phyloP scores from a whole-genome alignment of 2,329 filamentous ascomycete genomes.

The Niveomyces coronatus region DNA sequence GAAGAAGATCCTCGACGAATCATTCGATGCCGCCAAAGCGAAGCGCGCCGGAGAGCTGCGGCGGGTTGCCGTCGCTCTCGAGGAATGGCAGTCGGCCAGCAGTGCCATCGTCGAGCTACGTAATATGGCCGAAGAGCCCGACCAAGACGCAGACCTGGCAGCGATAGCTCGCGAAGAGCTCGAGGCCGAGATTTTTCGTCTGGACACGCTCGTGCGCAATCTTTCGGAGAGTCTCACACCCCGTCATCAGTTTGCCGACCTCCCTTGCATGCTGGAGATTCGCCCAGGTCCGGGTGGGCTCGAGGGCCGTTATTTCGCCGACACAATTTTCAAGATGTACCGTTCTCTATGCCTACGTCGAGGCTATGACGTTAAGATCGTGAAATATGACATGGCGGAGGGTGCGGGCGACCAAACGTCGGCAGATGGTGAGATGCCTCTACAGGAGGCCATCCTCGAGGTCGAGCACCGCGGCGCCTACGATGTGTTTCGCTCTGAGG shows the following conservation, averaged over 20 bases:
- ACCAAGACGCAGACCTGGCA: conserved; percentile 58
- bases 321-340: conserved; percentile 86
- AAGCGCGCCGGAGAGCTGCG: conserved; percentile 53
- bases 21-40: conserved; percentile 47
- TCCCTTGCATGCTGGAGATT: conserved; percentile 87
- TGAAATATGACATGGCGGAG: conserved; percentile 74
- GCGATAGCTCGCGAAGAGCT: conserved; percentile 77
- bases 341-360: conserved; percentile 60
- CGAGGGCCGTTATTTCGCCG: conserved; percentile 84
- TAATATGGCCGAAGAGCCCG: conserved; percentile 33
- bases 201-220: conserved; percentile 52
- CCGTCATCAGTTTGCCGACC: conserved; percentile 75
- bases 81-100: conserved; percentile 46
- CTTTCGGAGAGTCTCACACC: conserved; percentile 75
- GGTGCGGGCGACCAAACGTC: conserved; percentile 44
- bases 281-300: conserved; percentile 84
- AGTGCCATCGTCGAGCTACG: conserved; percentile 44
- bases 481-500: conserved; percentile 71
- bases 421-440: conserved; percentile 51
- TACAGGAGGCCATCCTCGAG: conserved; percentile 84
- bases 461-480: conserved; percentile 70
- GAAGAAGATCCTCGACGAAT: conserved; percentile 36
- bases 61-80: conserved; percentile 45
- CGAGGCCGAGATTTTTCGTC: conserved; percentile 47
- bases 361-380: conserved; percentile 53